Evolutionary conservation across 306 rosid genomes (phyloP).

Genomic region (Trichosanthes truncata): DNA sequence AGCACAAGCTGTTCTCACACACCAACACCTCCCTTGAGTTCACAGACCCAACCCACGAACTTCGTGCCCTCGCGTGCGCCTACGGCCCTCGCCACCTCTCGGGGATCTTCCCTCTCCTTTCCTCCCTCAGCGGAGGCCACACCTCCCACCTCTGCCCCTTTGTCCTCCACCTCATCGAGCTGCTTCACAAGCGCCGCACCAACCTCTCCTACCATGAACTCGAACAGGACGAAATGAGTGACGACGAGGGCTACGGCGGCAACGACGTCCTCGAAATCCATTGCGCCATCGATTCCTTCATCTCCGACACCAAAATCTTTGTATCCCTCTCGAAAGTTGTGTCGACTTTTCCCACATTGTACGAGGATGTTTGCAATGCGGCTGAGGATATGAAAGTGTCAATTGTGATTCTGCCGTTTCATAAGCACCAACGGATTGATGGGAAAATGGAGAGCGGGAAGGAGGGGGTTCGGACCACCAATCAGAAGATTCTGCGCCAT

Average conservation of each 20-base stretch:
- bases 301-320: conserved; percentile 39
- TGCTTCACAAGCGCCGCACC: conserved; percentile 42
- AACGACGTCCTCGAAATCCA: conserved; percentile 69
- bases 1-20: conserved; percentile 47
- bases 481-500: conserved; percentile 81
- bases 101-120: conserved; percentile 35
- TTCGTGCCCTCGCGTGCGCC: conserved; percentile 53
- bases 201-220: conserved; percentile 67
- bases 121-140: conserved; percentile 42
- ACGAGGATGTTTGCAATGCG: conserved; percentile 69
- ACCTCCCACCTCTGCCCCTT: conserved; percentile 38
- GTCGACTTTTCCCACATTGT: conserved; percentile 36
- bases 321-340: conserved; percentile 48
- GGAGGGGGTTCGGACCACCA: conserved; percentile 65
- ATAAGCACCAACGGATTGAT: conserved; percentile 81
- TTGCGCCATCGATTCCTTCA: conserved; percentile 55
- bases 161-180: conserved; percentile 68
- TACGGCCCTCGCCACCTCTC: conserved; percentile 73
- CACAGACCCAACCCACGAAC: conserved; percentile 36
- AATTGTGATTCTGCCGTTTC: conserved; percentile 56
- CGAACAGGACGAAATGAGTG: conserved; percentile 53
- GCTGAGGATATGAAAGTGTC: conserved; percentile 70
- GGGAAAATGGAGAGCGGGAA: conserved; percentile 83
- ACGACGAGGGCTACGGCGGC: conserved; percentile 69
- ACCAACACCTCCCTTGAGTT: conserved; percentile 41